Evolutionary conservation across 108 stramenopile species (phyloP).

Genomic region (Epithemia pelagica): DNA sequence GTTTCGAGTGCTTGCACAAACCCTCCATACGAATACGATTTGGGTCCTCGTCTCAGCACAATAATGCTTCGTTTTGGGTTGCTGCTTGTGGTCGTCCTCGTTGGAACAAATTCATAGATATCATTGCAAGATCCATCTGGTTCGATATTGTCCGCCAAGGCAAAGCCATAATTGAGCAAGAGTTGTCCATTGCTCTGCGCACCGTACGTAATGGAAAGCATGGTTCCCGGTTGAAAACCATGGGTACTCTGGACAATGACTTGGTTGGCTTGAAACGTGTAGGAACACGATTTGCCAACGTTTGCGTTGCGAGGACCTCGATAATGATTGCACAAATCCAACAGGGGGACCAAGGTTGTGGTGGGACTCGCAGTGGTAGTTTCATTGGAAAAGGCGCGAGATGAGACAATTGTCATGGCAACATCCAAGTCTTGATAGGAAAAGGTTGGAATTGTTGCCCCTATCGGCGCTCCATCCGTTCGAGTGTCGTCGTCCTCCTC

Average conservation of each 20-base stretch:
- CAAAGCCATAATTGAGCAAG: slow-evolving; percentile 72
- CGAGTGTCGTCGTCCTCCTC: neutral
- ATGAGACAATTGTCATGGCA: slow-evolving; percentile 58
- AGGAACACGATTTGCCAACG: too few species aligned
- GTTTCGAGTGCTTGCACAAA: slow-evolving; percentile 49
- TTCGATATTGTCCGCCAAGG: slow-evolving; percentile 58
- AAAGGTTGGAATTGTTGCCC: slow-evolving; percentile 10
- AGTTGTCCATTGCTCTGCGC: slow-evolving; percentile 62
- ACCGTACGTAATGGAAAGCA: slow-evolving; percentile 67
- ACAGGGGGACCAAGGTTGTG: slow-evolving; percentile 56
- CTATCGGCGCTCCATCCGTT: neutral
- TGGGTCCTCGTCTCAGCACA: slow-evolving; percentile 55
- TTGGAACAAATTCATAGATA: slow-evolving; percentile 38
- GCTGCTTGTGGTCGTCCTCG: neutral
- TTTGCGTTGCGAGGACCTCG: too few species aligned
- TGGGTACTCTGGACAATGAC: too few species aligned
- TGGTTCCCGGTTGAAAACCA: slow-evolving; percentile 34
- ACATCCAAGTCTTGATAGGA: slow-evolving; percentile 50
- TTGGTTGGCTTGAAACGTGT: slow-evolving; percentile 2
- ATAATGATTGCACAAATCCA: slow-evolving; percentile 74
- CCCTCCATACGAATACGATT: slow-evolving; percentile 62
- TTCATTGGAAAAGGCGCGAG: slow-evolving; percentile 59
- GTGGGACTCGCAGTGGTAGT: slow-evolving; percentile 23
- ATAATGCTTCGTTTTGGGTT: neutral
- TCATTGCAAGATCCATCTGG: slow-evolving; percentile 86